These are phyloP conservation scores for Aspergillus sp. DNA, from an alignment of 2,329 filamentous ascomycete genomes.

Conservation along the genomic window DNA sequence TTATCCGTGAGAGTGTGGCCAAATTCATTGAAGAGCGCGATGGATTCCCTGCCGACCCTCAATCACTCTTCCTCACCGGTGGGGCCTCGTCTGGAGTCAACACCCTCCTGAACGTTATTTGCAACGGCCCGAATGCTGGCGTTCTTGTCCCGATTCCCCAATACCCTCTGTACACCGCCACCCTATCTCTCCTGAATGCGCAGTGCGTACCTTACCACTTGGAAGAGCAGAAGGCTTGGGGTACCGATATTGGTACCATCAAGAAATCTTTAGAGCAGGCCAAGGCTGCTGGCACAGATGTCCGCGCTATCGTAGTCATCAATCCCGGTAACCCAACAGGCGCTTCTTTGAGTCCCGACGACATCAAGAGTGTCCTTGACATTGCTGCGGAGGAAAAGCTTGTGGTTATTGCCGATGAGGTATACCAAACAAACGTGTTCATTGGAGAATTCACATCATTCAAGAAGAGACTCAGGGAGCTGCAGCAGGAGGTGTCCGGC, in stretches of 20 bases:
- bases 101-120: conserved; percentile 87
- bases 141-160: conserved; percentile 95
- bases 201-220: conserved; percentile 90
- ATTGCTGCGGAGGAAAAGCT: conserved; percentile 82
- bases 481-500: conserved; percentile 72
- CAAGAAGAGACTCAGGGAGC: conserved; percentile 78
- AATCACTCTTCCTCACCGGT: conserved; percentile 84
- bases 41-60: conserved; percentile 77
- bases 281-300: conserved; percentile 73
- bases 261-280: conserved; percentile 71
- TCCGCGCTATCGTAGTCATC: conserved; percentile 93
- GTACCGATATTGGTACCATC: conserved; percentile 80
- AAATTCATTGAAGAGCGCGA: conserved; percentile 91
- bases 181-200: conserved; percentile 80
- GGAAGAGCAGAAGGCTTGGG: conserved; percentile 83
- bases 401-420: conserved; percentile 91
- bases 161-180: conserved; percentile 96
- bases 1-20: conserved; percentile 85
- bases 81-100: conserved; percentile 94
- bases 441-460: conserved; percentile 91
- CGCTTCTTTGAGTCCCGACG: conserved; percentile 73
- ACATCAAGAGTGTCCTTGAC: conserved; percentile 81
- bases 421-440: conserved; percentile 99
- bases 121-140: conserved; percentile 71
- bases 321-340: conserved; percentile 98